Percentiles rank a stretch among this genome's conserved stretches.
Evolutionary conservation across 768 basidiomycete species (phyloP).

Genomic region (Psilocybe azurescens): DNA sequence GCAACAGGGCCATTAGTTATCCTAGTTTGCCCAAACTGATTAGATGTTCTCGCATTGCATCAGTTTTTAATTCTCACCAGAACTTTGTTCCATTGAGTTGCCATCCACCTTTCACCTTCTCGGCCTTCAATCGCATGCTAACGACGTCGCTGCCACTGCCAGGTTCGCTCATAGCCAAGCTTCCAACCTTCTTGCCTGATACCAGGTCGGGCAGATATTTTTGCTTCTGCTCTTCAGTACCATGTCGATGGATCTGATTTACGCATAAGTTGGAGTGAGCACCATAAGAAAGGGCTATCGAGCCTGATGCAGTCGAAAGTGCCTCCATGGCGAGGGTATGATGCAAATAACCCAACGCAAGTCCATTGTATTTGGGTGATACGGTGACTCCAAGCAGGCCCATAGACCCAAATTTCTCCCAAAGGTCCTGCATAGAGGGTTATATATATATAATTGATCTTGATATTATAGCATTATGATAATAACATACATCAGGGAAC

Average conservation of each 20-base stretch:
- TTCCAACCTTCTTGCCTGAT: constrained; percentile 82
- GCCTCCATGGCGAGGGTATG: constrained; percentile 97
- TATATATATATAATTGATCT: constrained; percentile 9
- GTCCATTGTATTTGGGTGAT: constrained; percentile 78
- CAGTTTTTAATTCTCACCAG: constrained; percentile 60
- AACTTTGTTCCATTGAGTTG: constrained; percentile 90
- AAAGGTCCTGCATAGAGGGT: constrained; percentile 63
- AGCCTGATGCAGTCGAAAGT: constrained; percentile 87
- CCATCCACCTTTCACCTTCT: constrained; percentile 79
- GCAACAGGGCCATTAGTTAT: constrained; percentile 95
- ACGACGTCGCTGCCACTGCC: constrained; percentile 96
- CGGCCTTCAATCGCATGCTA: constrained; percentile 86
- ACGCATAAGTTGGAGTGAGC: constrained; percentile 92
- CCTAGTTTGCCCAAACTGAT: constrained; percentile 47
- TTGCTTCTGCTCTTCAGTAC: constrained; percentile 80
- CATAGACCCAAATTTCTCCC: constrained; percentile 92
- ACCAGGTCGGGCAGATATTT: constrained; percentile 86
- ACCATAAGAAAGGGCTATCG: constrained; percentile 90
- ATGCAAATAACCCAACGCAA: constrained; percentile 83
- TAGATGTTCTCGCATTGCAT: neutral
- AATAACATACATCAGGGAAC: constrained; percentile 67
- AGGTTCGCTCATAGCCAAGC: constrained; percentile 93
- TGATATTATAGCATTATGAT: neutral
- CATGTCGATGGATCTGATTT: constrained; percentile 86
- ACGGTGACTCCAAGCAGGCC: constrained; percentile 91